Conservation (phyloP, 1,284 basidiomycete genomes). For the Ceratobasidium sp. region DNA sequence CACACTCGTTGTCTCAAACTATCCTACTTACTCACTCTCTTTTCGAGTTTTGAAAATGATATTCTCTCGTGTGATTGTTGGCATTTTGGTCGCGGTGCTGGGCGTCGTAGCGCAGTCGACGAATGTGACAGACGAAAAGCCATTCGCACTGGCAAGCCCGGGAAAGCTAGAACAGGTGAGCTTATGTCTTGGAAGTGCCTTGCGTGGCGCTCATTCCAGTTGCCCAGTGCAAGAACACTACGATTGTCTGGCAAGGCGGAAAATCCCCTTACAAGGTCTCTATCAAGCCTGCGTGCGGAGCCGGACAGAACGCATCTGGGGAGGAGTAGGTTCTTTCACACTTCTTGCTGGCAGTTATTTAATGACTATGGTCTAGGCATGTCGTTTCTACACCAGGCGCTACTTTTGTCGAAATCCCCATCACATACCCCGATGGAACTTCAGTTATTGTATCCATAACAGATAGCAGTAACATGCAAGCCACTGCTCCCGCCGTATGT, state of each 20-base stretch:
- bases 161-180: slow-evolving; percentile 66
- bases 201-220: slow-evolving; percentile 32
- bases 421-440: slow-evolving; percentile 21
- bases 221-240: slow-evolving; percentile 67
- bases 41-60: slow-evolving; percentile 25
- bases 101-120: slow-evolving; percentile 12
- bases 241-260: slow-evolving; percentile 69
- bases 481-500: slow-evolving; percentile 33
- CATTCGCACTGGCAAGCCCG: slow-evolving; percentile 59
- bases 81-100: slow-evolving; percentile 14
- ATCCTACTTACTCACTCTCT: slow-evolving; percentile 5
- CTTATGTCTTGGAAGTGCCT: background rate
- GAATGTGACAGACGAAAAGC: slow-evolving; percentile 2
- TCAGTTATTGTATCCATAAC: slow-evolving; percentile 12
- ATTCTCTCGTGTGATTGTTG: slow-evolving; percentile 1
- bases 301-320: slow-evolving; percentile 31
- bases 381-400: slow-evolving; percentile 4
- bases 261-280: slow-evolving; percentile 70
- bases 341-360: background rate
- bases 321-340: slow-evolving; percentile 15
- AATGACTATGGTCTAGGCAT: background rate
- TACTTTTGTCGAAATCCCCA: slow-evolving; percentile 31
- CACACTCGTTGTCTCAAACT: slow-evolving; percentile 32
- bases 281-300: slow-evolving; percentile 53
- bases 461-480: slow-evolving; percentile 40